phyloP scores from a whole-genome alignment of 208 protist species.

The Leishmania martiniquensis region DNA sequence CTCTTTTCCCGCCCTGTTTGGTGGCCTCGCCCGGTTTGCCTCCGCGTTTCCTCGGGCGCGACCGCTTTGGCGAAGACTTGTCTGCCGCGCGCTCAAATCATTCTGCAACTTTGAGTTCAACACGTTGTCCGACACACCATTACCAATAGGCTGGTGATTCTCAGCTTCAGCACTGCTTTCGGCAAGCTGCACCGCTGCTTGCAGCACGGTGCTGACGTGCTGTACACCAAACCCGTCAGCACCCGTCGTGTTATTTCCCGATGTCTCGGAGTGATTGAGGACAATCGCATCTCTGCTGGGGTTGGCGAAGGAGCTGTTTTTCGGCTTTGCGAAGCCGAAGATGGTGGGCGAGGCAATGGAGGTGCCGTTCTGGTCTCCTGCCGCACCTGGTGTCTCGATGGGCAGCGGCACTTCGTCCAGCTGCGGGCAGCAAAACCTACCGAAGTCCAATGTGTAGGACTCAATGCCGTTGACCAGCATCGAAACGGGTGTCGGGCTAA shows the following conservation, averaged over 20 bases:
- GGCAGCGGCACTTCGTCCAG: neutral
- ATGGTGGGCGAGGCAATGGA: neutral
- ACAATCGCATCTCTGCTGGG: constrained; percentile 2
- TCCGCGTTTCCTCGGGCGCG: neutral
- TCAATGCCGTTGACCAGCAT: constrained; percentile 65
- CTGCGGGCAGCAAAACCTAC: constrained; percentile 53
- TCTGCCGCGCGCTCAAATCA: neutral
- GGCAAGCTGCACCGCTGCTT: neutral
- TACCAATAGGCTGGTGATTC: constrained; percentile 29
- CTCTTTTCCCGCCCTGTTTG: neutral
- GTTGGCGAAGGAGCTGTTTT: too few relatives aligned
- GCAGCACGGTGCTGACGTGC: neutral
- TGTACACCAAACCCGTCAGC: neutral
- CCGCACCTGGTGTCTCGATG: neutral
- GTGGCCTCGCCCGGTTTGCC: neutral
- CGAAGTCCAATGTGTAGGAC: constrained; percentile 88
- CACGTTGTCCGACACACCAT: neutral
- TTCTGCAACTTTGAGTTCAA: neutral
- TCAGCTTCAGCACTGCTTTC: neutral
- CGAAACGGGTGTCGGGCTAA: constrained; percentile 46
- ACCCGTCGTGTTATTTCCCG: neutral
- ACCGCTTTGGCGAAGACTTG: neutral
- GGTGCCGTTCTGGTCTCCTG: neutral
- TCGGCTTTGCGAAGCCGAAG: neutral
- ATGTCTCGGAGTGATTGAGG: constrained; percentile 18